These are phyloP conservation scores for Tolypocladium amazonense DNA, from an alignment of 2,329 filamentous ascomycete species.

Conservation along the genomic window DNA sequence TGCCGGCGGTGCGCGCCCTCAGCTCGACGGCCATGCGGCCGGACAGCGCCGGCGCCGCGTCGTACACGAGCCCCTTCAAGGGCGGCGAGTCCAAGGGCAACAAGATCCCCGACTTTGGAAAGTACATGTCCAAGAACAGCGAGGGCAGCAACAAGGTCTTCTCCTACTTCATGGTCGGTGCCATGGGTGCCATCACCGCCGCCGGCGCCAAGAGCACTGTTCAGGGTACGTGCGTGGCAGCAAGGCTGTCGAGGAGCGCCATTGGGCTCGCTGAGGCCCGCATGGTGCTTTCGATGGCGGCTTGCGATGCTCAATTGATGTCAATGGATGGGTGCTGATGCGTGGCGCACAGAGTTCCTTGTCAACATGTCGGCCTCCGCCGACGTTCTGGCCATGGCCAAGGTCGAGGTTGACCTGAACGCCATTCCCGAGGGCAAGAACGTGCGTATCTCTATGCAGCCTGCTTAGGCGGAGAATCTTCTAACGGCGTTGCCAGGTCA, in stretches of 20 bases:
- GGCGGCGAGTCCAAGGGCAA: conserved; percentile 45
- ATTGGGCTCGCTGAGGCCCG: conserved; percentile 10
- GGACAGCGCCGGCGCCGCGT: conserved; percentile 34
- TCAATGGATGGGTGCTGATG: conserved; percentile 17
- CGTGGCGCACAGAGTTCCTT: conserved; percentile 68
- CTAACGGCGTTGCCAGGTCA: conserved; percentile 49
- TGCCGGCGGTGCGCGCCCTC: conserved; percentile 39
- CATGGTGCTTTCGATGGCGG: conserved; percentile 3
- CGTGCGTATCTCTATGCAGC: conserved; percentile 43
- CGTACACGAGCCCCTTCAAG: conserved; percentile 55
- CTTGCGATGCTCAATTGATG: not conserved
- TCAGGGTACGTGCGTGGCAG: conserved; percentile 60
- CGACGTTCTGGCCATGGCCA: conserved; percentile 97
- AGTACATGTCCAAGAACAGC: conserved; percentile 65
- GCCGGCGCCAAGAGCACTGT: conserved; percentile 96
- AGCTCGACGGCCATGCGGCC: conserved; percentile 42
- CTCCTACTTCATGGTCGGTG: conserved; percentile 97
- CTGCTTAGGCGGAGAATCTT: not conserved
- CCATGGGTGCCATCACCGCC: conserved; percentile 83
- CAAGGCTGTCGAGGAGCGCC: conserved; percentile 7
- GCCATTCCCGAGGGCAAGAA: conserved; percentile 99
- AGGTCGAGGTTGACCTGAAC: conserved; percentile 92
- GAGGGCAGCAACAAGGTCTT: conserved; percentile 75
- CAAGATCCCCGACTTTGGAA: conserved; percentile 80
- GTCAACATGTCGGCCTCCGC: conserved; percentile 99